These are phyloP conservation scores for Curvularia spicifera DNA, from an alignment of 2,329 filamentous ascomycete genomes.

Conservation along the genomic window DNA sequence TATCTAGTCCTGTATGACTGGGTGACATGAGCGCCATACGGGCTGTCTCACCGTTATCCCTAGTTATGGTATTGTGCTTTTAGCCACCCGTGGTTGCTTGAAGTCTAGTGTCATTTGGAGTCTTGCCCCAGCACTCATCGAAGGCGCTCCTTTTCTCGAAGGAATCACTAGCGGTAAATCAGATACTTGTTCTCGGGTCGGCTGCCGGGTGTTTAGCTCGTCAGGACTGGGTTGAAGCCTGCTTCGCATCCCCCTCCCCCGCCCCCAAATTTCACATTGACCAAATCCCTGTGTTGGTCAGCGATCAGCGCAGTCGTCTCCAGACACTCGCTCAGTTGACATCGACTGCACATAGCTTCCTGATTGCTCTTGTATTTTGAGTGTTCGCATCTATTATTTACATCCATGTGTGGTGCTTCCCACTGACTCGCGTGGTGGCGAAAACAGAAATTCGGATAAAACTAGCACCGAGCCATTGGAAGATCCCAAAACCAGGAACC, in stretches of 20 bases:
- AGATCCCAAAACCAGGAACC: neutral
- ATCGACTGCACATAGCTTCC: neutral
- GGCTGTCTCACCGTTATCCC: constrained; percentile 35
- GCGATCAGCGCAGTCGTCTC: neutral
- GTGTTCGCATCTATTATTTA: neutral
- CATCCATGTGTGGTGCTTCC: neutral
- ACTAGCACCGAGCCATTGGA: neutral
- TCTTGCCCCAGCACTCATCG: constrained; percentile 47
- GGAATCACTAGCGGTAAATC: constrained; percentile 29
- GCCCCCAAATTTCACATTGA: neutral
- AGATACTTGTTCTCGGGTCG: constrained; percentile 4
- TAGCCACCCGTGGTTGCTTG: constrained; percentile 12
- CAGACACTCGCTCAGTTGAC: neutral
- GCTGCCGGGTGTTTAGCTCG: neutral
- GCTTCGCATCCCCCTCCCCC: neutral
- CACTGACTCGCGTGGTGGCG: neutral
- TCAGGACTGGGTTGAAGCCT: neutral
- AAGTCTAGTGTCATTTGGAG: neutral
- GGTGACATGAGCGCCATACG: constrained; percentile 27
- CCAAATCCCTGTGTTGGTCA: neutral
- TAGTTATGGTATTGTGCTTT: constrained; percentile 32
- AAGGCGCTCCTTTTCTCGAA: constrained; percentile 40
- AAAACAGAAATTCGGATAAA: neutral
- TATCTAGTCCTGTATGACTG: constrained; percentile 26
- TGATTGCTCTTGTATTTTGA: neutral